Evolutionary conservation across 768 basidiomycete species (phyloP), one percentile per base, ranked within the genome.

Genomic region (Leucocoprinus sp.): DNA sequence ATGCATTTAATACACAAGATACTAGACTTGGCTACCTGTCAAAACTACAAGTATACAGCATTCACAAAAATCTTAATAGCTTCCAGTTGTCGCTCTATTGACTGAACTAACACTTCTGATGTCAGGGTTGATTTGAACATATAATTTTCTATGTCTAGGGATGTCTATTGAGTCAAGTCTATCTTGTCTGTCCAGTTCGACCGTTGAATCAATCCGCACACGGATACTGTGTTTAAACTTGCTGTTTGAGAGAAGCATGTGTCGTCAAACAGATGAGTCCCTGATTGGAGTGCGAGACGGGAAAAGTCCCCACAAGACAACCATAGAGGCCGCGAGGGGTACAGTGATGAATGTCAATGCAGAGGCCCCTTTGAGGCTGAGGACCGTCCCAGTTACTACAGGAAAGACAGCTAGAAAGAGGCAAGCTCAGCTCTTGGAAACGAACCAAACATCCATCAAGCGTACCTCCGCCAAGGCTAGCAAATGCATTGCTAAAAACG

Each of bases 381-480:
- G 62, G 19, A 76, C 51, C 1, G 64, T 55, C 23, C 78, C 76
- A 0, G 71, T 60, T 4, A 74, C 52, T 52, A 78, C 71, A 0
- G 77, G 73, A 48, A 78, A 69, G 5, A 75, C 37, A 5, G 74
- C 75, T 78, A 49, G 38, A 24, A 24, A 19, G 33, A 21, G 11
- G 43, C 37, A 18, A 31, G 18, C 38, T 49, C 23, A 45, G 43
- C 9, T n/a, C 17, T 3, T 28, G 8, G 11, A 8, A 35, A 14
- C 37, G 8, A 36, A n/a, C 5, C 9, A 40, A 23, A n/a, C 34
- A 24, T 3, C 15, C 15, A 15, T 12, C 29, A 21, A 41, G 28
- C 52, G 19, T 33, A 54, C 53, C 53, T 36, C 36, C 22, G 15
- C 53, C 53, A 31, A 54, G 42, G 18, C 47, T 48, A 15, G 50